A percentile compares a stretch with the other conserved stretches of the same genome.
These are phyloP conservation scores for Lachnellula arida DNA, from an alignment of 2,329 filamentous ascomycete species.

Conservation along the genomic window DNA sequence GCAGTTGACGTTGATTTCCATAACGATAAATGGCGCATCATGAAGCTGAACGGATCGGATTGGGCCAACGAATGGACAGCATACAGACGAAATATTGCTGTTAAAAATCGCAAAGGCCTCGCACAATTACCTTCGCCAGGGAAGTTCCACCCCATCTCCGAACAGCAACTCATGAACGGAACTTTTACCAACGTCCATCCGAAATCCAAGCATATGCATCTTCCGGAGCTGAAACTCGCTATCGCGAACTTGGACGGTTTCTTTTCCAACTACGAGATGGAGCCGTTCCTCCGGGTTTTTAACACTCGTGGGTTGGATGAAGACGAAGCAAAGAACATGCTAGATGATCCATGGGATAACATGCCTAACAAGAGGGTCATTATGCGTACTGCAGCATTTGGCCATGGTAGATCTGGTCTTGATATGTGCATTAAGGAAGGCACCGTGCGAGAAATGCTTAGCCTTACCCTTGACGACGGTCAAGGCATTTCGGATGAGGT, in stretches of 20 bases:
- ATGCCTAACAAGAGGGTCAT: background rate
- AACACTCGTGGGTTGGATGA: background rate
- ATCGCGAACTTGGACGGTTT: conserved; percentile 11
- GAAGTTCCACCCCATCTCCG: background rate
- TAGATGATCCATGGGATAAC: conserved; percentile 3
- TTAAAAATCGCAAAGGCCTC: background rate
- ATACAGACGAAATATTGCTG: background rate
- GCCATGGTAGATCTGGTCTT: conserved; percentile 4
- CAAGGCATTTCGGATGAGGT: background rate
- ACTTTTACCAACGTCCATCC: conserved; percentile 3
- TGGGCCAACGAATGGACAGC: conserved; percentile 6
- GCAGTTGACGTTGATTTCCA: conserved; percentile 16
- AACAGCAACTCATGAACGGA: background rate
- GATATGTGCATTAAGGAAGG: conserved; percentile 10
- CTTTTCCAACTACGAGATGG: background rate
- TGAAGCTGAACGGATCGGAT: conserved; percentile 5
- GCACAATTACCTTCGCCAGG: background rate
- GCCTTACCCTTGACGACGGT: background rate
- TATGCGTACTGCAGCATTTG: conserved; percentile 15
- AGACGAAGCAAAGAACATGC: background rate
- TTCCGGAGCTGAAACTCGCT: conserved; percentile 5
- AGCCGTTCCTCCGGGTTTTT: conserved; percentile 16
- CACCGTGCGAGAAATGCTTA: background rate
- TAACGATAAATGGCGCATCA: conserved; percentile 5
- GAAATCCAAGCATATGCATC: conserved; percentile 1